phyloP scores from a whole-genome alignment of 306 rosid species.

The Castanea crenata region DNA sequence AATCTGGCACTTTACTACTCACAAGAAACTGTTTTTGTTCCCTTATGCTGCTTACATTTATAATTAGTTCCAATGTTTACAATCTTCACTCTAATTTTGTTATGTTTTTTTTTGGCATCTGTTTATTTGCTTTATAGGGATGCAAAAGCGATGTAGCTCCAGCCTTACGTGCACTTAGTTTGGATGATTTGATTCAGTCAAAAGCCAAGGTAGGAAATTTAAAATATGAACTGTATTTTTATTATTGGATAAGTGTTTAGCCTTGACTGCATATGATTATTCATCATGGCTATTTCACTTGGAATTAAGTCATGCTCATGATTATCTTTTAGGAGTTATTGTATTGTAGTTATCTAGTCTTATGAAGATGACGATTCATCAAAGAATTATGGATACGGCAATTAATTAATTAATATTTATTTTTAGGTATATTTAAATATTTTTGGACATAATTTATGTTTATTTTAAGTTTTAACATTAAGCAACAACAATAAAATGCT shows the following conservation, averaged over 20 bases:
- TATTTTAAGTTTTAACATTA: too few species aligned
- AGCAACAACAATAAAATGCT: too few species aligned
- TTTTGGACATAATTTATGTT: too few species aligned
- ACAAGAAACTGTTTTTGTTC: neutral
- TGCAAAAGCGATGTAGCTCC: constrained; percentile 24
- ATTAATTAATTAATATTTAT: too few species aligned
- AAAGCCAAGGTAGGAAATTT: constrained; percentile 66
- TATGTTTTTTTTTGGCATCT: neutral
- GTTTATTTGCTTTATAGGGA: constrained; percentile 38
- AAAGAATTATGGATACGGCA: neutral
- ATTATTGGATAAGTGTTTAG: neutral
- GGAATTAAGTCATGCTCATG: neutral
- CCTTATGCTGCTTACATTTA: neutral
- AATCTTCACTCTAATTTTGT: neutral
- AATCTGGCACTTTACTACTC: neutral
- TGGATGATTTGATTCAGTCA: constrained; percentile 82
- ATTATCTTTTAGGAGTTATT: neutral
- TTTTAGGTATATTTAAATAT: too few species aligned
- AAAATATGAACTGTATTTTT: neutral
- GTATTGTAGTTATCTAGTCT: neutral
- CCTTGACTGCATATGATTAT: neutral
- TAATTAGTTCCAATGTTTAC: neutral
- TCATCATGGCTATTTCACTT: neutral
- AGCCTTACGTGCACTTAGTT: constrained; percentile 49
- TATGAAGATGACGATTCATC: neutral